A percentile compares a stretch with the other conserved stretches of the same genome.
Evolutionary conservation across 2,329 filamentous ascomycete species (phyloP).

Genomic region (Colletotrichum liaoningense): DNA sequence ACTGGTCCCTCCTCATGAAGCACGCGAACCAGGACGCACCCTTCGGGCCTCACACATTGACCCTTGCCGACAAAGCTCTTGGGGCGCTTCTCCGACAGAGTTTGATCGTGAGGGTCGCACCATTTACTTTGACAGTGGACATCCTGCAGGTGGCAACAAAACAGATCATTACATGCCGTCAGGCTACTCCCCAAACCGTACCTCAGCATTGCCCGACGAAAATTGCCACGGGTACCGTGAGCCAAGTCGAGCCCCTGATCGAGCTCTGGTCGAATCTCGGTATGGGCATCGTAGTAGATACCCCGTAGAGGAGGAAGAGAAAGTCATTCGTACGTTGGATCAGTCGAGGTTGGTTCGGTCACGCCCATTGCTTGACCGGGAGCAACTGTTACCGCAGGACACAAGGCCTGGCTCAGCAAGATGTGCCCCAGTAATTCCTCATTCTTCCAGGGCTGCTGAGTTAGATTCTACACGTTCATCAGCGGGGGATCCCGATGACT

Average conservation of each 20-base stretch:
- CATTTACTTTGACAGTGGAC: not conserved
- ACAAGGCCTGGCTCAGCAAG: not conserved
- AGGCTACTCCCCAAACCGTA: not conserved
- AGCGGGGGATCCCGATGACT: slow-evolving; percentile 3
- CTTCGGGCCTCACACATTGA: not conserved
- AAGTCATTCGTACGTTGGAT: not conserved
- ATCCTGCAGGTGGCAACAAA: not conserved
- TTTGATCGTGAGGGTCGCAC: not conserved
- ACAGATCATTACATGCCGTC: not conserved
- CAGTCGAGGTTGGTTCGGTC: not conserved
- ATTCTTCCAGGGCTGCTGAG: not conserved
- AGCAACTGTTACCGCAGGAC: not conserved
- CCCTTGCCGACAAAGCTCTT: not conserved
- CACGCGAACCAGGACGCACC: not conserved
- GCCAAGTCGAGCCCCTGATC: not conserved
- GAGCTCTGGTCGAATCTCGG: not conserved
- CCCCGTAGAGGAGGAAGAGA: not conserved
- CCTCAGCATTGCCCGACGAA: too few species aligned
- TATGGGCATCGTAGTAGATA: not conserved
- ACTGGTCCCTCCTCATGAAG: not conserved
- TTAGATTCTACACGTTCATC: not conserved
- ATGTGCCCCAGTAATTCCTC: not conserved
- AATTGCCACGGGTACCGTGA: not conserved
- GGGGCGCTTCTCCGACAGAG: not conserved
- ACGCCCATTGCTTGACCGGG: not conserved